Evolutionary conservation across 2,329 filamentous ascomycete genomes (phyloP), one percentile per base, ranked within the genome.

Genomic region (Fusarium kyushuense): DNA sequence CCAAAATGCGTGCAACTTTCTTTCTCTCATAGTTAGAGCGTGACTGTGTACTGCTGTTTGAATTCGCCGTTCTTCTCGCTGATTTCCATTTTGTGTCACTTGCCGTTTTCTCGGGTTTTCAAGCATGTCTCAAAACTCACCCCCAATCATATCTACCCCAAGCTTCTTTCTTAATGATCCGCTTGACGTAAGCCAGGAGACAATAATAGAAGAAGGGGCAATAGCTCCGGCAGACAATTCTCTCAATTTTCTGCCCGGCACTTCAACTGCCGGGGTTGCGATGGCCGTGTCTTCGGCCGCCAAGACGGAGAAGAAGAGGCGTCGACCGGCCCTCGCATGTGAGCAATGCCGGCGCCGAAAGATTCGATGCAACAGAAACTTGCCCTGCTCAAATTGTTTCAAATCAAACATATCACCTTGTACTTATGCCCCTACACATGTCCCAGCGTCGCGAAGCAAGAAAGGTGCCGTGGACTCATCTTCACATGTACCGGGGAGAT

Each of bases 311-410:
- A 81, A 80, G 77, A 81, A 80, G 59, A 74, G 79, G 12, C 76
- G 79, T 52, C 76, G 79, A 19, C 80, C 79, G 33, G 76, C 81
- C 5, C 75, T 83, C 32, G 87, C 87, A 2, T 89, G 87, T 73
- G 78, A 82, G 67, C 80, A 87, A 41, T 90, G 89, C 71, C 81
- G 88, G 42, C 83, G 78, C 56, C 85, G 87, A 40, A 91, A 90
- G 75, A 85, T 90, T 60, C 82, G 84, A 46, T 90, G 88, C 72
- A 85, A 90, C 71, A 84, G 86, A 48, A 83, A 84, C 60, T 76
- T 78, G 9, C 89, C 89, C 2, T 90, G 88, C 70, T 82, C 80
- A 61, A 87, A 88, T 59, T 90, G 89, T 71, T 61, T 84, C n/a
- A 84, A 84, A 65, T 85, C 86, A 23, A 83, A 83, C 66, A 85